phyloP scores from a whole-genome alignment of 768 basidiomycete genomes.

The Sporobolomyces pararoseus region DNA sequence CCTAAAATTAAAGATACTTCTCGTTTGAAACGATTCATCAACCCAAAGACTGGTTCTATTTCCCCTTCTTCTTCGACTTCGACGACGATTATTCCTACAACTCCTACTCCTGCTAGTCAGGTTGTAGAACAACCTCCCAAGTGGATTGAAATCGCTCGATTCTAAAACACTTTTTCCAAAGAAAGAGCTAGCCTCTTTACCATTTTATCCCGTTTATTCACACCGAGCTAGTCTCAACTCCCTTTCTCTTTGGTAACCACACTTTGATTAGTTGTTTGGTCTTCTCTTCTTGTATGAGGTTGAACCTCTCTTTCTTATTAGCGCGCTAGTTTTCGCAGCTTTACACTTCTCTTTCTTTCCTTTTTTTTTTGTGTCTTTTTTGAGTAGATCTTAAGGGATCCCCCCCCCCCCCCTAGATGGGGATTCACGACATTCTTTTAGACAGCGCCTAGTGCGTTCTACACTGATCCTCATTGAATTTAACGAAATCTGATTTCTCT shows the following conservation, averaged over 20 bases:
- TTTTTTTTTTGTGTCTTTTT: not conserved
- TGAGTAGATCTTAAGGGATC: conserved; percentile 17
- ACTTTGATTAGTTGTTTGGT: not conserved
- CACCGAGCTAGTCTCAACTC: not conserved
- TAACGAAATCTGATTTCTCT: not conserved
- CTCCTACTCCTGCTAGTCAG: conserved; percentile 13
- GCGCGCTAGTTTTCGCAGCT: conserved; percentile 22
- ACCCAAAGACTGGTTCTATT: not conserved
- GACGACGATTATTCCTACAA: too few species aligned
- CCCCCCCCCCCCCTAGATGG: too few species aligned
- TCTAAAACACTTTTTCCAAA: not conserved
- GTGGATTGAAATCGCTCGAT: conserved; percentile 9
- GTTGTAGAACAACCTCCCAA: not conserved
- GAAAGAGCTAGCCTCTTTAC: not conserved
- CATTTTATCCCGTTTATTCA: not conserved
- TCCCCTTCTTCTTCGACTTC: not conserved
- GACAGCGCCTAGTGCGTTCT: too few species aligned
- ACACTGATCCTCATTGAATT: too few species aligned
- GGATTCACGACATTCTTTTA: too few species aligned
- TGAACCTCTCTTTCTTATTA: conserved; percentile 10
- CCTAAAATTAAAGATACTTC: not conserved
- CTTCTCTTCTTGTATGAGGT: not conserved
- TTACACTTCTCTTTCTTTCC: too few species aligned
- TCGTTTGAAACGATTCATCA: conserved; percentile 1
- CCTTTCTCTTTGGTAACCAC: not conserved